Percentiles rank a stretch among this genome's conserved stretches.
Evolutionary conservation across 2,329 filamentous ascomycete genomes (phyloP).

Genomic region (Scleromitrula shiraiana): DNA sequence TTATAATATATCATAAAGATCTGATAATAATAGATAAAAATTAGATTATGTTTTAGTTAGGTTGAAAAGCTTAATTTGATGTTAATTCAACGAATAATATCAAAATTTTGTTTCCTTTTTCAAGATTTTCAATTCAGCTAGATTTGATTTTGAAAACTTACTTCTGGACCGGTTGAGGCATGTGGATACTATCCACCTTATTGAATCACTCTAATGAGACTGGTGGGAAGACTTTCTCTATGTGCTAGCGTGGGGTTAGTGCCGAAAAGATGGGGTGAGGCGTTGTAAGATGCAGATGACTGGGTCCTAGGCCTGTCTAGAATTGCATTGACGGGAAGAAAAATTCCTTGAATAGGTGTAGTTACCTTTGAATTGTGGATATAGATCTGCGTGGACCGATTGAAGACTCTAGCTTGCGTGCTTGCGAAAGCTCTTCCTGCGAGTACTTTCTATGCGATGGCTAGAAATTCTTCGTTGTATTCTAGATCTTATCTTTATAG

Average conservation of each 20-base stretch:
- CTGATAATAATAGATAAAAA: no score
- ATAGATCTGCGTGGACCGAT: not conserved
- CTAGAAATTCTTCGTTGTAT: not conserved
- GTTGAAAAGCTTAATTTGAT: no score
- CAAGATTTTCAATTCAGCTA: no score
- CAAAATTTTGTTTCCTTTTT: no score
- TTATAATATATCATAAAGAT: no score
- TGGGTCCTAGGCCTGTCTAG: slow-evolving; percentile 1
- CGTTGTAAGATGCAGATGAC: slow-evolving; percentile 5
- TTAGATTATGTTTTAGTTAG: no score
- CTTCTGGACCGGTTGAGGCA: no score
- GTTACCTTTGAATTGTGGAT: not conserved
- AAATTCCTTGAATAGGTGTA: not conserved
- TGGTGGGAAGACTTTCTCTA: not conserved
- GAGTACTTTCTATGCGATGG: not conserved
- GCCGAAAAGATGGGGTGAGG: not conserved
- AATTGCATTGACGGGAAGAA: not conserved
- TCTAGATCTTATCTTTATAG: not conserved
- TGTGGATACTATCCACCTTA: no score
- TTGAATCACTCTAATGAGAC: no score
- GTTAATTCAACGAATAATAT: no score
- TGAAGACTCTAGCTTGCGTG: not conserved
- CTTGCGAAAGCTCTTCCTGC: not conserved
- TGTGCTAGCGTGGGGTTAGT: slow-evolving; percentile 2
- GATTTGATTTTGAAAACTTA: no score